Evolutionary conservation across 2,329 filamentous ascomycete species (phyloP), one percentile per base, ranked within the genome.

Genomic region (Pseudogymnoascus sp.): DNA sequence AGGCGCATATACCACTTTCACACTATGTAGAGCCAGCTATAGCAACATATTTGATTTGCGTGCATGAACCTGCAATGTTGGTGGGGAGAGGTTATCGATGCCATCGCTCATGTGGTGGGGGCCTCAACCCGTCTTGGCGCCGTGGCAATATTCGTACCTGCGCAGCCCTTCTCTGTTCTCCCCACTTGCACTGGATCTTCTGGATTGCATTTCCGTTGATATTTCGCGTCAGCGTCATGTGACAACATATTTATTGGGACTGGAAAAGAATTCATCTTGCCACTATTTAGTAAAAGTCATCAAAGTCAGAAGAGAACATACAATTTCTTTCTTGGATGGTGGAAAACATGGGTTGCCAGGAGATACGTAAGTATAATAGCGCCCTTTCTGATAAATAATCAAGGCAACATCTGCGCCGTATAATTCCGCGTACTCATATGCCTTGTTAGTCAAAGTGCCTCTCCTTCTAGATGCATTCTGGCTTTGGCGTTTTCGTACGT

Each of bases 381-480:
- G 59, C 24, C 62, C 59, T 31, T 33, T 58, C 47, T 63, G 5
- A 24, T 63, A 63, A 58, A 63, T 63, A 50, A 63, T 9, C 26
- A 63, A 61, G 33, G 37, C 37, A 47, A 61, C 59, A 60, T 63
- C 36, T 33, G 50, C 36, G 39, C 62, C 50, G 62, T 60, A 59
- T 59, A 63, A n/a, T 40, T 63, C 47, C 58, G 5, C 50, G 40
- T 59, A 63, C 60, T 63, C 47, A 63, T 61, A 54, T 36, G 31
- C 59, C 47, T 63, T 63, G 59, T 61, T 63, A 33, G 60, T 39
- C 50, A 63, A 17, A 63, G 60, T 63, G 31, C 47, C 13, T 40
- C 60, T 63, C 59, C 62, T 24, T 61, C 54, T 61, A 39, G 36
- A 60, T 59, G 59, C 54, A 33, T 63, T 63, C 60, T 63, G 29